These are phyloP conservation scores for Rhododendron griersonianum DNA, from an alignment of 148 eudicot species.

Conservation along the genomic window DNA sequence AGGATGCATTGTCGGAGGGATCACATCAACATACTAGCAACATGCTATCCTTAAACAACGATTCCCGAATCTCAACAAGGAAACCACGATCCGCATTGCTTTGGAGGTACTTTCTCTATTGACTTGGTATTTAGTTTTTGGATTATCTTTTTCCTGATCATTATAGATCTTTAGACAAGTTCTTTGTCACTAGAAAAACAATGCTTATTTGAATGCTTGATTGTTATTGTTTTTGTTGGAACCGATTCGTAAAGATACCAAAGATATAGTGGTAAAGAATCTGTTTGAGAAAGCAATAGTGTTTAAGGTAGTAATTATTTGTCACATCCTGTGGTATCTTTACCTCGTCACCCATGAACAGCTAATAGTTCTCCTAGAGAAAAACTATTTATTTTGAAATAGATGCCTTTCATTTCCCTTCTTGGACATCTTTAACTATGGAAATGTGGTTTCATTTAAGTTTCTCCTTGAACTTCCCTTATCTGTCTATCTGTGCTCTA, in stretches of 20 bases:
- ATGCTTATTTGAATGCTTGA: background rate
- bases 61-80: conserved; percentile 46
- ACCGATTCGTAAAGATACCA: background rate
- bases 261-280: background rate
- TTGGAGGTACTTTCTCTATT: conserved; percentile 64
- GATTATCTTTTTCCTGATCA: background rate
- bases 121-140: background rate
- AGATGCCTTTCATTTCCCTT: background rate
- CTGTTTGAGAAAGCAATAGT: background rate
- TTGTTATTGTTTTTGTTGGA: background rate
- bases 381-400: background rate
- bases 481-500: background rate
- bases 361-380: background rate
- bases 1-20: conserved; percentile 43
- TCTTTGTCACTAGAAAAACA: background rate
- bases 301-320: background rate
- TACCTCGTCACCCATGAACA: background rate
- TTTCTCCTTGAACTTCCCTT: background rate
- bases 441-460: background rate
- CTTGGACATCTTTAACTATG: background rate
- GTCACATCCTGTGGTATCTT: background rate
- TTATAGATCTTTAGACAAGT: background rate
- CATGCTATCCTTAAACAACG: conserved; percentile 31
- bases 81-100: conserved; percentile 77
- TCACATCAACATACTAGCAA: conserved; percentile 38